Evolutionary conservation across 1,284 basidiomycete species (phyloP).

Genomic region (Cryptococcus neoformans): DNA sequence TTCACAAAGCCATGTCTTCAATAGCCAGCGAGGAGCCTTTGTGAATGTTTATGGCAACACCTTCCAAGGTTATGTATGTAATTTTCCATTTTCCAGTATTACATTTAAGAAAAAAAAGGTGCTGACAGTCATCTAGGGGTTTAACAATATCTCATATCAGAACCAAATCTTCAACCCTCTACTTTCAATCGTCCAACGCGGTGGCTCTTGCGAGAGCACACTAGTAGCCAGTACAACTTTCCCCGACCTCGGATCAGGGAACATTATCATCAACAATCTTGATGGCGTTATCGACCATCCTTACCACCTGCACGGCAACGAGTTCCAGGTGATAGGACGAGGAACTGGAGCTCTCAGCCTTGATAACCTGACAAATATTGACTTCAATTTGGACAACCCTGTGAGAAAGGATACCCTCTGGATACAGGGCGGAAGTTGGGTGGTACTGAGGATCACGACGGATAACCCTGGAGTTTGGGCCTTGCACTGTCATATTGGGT

Average conservation of each 20-base stretch:
- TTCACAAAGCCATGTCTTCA: conserved; percentile 16
- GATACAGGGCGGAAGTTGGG: conserved; percentile 24
- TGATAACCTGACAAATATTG: conserved; percentile 11
- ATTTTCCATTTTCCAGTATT: neutral
- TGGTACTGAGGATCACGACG: conserved; percentile 23
- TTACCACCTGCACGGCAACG: conserved; percentile 35
- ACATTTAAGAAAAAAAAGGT: neutral
- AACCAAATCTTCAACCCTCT: conserved; percentile 40
- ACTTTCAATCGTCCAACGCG: conserved; percentile 13
- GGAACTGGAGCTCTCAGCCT: conserved; percentile 34
- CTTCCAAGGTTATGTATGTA: conserved; percentile 23
- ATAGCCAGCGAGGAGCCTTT: conserved; percentile 20
- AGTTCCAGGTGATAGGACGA: conserved; percentile 36
- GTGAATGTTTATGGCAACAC: conserved; percentile 16
- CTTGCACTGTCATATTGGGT: conserved; percentile 31
- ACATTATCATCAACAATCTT: conserved; percentile 41
- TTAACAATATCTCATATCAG: conserved; percentile 34
- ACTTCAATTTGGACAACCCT: conserved; percentile 29
- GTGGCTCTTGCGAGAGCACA: conserved; percentile 17
- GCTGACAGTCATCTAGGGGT: conserved; percentile 11
- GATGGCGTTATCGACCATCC: conserved; percentile 42
- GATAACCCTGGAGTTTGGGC: conserved; percentile 27
- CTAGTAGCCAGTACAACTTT: conserved; percentile 25
- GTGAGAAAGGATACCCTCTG: conserved; percentile 45
- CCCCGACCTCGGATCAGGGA: conserved; percentile 21